phyloP scores from a whole-genome alignment of 179 eudicot species.

The Gypsophila paniculata region DNA sequence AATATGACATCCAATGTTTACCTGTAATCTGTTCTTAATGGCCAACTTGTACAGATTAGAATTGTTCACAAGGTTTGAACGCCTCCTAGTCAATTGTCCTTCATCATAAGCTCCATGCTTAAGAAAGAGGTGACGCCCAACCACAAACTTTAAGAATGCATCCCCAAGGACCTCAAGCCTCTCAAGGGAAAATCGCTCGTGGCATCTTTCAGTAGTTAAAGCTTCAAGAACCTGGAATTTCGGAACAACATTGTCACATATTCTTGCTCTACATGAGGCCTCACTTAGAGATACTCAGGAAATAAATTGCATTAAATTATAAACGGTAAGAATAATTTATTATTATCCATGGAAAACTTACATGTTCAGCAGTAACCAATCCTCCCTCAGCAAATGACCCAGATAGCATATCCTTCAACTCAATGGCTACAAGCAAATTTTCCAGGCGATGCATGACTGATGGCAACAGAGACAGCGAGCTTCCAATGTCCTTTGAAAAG shows the following conservation, averaged over 20 bases:
- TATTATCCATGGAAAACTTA: constrained; percentile 38
- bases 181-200: constrained; percentile 79
- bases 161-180: constrained; percentile 99
- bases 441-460: constrained; percentile 89
- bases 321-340: constrained; percentile 13
- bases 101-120: constrained; percentile 67
- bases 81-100: constrained; percentile 86
- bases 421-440: constrained; percentile 84
- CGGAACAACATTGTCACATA: neutral
- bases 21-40: constrained; percentile 58
- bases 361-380: constrained; percentile 54
- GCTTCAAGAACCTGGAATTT: constrained; percentile 82
- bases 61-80: constrained; percentile 78
- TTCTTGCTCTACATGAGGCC: neutral
- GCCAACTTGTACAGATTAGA: constrained; percentile 72
- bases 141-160: constrained; percentile 93
- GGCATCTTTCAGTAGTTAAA: constrained; percentile 81
- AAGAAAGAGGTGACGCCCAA: constrained; percentile 80
- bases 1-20: constrained; percentile 29
- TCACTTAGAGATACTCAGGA: constrained; percentile 11
- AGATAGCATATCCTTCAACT: constrained; percentile 60
- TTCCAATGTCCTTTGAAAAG: constrained; percentile 88
- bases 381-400: constrained; percentile 73
- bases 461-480: constrained; percentile 84
- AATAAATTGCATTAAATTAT: constrained; percentile 2